Conservation (phyloP, 2,329 filamentous ascomycete species). For the Cercospora beticola region DNA sequence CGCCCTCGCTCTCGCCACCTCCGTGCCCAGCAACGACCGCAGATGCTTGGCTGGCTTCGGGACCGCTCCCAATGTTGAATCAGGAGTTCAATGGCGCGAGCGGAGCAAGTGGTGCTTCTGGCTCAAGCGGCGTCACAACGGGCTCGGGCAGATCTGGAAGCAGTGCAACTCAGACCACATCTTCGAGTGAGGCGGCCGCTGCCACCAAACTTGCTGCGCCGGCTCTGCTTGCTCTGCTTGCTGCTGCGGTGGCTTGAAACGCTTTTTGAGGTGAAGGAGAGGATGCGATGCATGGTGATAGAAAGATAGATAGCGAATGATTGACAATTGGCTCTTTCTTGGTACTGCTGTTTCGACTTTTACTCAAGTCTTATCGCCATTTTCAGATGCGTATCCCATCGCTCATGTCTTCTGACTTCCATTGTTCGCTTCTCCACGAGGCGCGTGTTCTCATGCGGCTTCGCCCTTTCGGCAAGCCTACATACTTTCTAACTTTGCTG, state of each 20-base stretch:
- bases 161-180: background rate
- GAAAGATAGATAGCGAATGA: constrained; percentile 1
- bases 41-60: constrained; percentile 70
- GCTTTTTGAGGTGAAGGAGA: background rate
- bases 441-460: background rate
- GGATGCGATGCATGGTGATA: background rate
- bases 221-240: constrained; percentile 11
- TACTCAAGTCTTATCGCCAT: background rate
- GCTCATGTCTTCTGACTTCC: background rate
- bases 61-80: constrained; percentile 68
- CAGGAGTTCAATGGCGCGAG: constrained; percentile 20
- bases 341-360: background rate
- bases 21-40: constrained; percentile 69
- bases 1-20: constrained; percentile 60
- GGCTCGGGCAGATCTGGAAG: background rate
- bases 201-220: constrained; percentile 10
- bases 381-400: background rate
- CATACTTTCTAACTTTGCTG: background rate
- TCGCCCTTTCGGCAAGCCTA: background rate
- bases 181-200: background rate
- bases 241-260: constrained; percentile 1
- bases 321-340: background rate
- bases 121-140: background rate
- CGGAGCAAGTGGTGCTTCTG: constrained; percentile 3
- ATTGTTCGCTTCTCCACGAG: background rate